phyloP scores from a whole-genome alignment of 805 yeast species.

The Blastobotrys attinorum region DNA sequence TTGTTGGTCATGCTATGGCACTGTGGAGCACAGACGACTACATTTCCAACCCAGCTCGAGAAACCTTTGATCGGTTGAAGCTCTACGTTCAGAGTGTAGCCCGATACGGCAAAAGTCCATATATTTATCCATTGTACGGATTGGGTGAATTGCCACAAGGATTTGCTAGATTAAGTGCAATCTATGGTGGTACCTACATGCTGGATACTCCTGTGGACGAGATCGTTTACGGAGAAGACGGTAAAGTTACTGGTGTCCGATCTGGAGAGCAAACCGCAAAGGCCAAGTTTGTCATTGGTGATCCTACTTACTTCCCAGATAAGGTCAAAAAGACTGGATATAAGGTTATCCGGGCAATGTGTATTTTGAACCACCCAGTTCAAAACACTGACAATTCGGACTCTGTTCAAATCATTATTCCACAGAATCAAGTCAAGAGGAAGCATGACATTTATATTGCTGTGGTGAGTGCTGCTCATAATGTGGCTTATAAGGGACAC shows the following conservation, averaged over 20 bases:
- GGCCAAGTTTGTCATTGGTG: conserved; percentile 92
- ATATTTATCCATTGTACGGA: conserved; percentile 92
- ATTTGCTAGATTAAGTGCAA: conserved; percentile 92
- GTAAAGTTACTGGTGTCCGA: conserved; percentile 75
- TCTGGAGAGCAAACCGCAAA: conserved; percentile 87
- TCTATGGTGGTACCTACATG: conserved; percentile 98
- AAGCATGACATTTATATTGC: conserved; percentile 94
- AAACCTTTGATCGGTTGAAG: conserved; percentile 76
- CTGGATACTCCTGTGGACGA: conserved; percentile 93
- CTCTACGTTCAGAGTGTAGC: conserved; percentile 87
- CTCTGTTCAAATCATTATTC: conserved; percentile 89
- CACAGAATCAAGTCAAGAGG: conserved; percentile 90
- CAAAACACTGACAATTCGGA: conserved; percentile 76
- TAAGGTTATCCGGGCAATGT: conserved; percentile 75
- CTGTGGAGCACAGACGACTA: conserved; percentile 90
- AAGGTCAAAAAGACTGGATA: conserved; percentile 65
- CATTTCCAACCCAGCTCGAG: conserved; percentile 81
- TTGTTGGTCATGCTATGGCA: conserved; percentile 98
- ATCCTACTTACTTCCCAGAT: conserved; percentile 94
- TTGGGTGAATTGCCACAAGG: conserved; percentile 99
- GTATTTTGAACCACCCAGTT: conserved; percentile 83
- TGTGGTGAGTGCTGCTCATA: conserved; percentile 78
- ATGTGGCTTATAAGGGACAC: conserved; percentile 83
- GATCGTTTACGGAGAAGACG: conserved; percentile 62
- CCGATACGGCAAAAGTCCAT: conserved; percentile 93